Evolutionary conservation across 2,329 filamentous ascomycete genomes (phyloP).

Genomic region (Cyclaneusma minus): DNA sequence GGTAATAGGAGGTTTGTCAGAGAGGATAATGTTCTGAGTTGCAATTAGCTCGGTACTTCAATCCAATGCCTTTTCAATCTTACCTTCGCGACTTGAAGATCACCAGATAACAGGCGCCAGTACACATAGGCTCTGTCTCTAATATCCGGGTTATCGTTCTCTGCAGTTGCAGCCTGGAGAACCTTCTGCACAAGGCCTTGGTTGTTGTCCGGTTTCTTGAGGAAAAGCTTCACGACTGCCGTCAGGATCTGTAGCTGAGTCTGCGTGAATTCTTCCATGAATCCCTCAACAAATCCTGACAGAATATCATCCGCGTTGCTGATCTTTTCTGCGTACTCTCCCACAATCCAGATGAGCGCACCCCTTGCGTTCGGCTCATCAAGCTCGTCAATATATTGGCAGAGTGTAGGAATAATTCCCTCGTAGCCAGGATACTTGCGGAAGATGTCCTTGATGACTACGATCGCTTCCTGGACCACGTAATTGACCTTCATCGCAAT

Average conservation of each 20-base stretch:
- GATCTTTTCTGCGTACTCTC: conserved; percentile 98
- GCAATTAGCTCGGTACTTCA: conserved; percentile 13
- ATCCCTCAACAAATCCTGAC: conserved; percentile 78
- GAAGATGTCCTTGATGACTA: conserved; percentile 99
- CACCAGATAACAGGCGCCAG: conserved; percentile 89
- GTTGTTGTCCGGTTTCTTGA: conserved; percentile 89
- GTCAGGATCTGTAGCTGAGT: conserved; percentile 97
- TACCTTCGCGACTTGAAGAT: conserved; percentile 79
- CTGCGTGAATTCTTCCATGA: conserved; percentile 91
- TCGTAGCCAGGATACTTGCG: conserved; percentile 96
- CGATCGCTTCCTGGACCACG: conserved; percentile 92
- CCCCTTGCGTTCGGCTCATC: conserved; percentile 87
- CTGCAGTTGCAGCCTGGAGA: conserved; percentile 77
- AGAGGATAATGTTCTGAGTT: conserved; percentile 64
- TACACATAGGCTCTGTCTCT: conserved; percentile 95
- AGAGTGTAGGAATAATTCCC: conserved; percentile 91
- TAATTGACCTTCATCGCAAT: conserved; percentile 98
- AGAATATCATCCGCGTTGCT: conserved; percentile 95
- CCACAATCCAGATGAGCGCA: conserved; percentile 95
- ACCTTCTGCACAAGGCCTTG: conserved; percentile 90
- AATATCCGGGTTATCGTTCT: conserved; percentile 96
- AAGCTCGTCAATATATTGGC: conserved; percentile 90
- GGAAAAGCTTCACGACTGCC: conserved; percentile 89
- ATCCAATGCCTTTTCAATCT: conserved; percentile 7
- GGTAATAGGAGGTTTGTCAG: conserved; percentile 84